Evolutionary conservation across 768 basidiomycete species (phyloP).

Genomic region (Agrocybe praecox): DNA sequence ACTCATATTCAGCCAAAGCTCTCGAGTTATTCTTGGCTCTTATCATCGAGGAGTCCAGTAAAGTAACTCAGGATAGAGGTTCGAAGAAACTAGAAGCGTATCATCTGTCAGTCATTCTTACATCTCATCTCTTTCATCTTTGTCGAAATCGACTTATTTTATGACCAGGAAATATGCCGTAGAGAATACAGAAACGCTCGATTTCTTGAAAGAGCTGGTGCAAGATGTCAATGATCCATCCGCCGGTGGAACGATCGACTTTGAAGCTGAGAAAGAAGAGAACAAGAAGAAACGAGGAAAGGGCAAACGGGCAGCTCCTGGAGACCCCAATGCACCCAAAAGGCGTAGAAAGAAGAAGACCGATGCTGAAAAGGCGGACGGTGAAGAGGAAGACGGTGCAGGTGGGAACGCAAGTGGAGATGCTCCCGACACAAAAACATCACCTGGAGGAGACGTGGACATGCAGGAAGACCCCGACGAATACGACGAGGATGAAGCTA

Average conservation of each 20-base stretch:
- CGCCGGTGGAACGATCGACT: constrained; percentile 75
- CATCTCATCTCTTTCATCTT: background rate
- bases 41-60: constrained; percentile 81
- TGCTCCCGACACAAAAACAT: constrained; percentile 16
- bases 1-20: constrained; percentile 75
- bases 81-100: constrained; percentile 91
- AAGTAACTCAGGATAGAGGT: constrained; percentile 76
- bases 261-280: constrained; percentile 62
- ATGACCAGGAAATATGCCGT: constrained; percentile 85
- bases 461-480: constrained; percentile 31
- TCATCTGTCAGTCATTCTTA: constrained; percentile 73
- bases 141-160: background rate
- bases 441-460: constrained; percentile 20
- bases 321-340: constrained; percentile 38
- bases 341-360: constrained; percentile 53
- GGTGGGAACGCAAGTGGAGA: constrained; percentile 27
- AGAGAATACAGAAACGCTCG: constrained; percentile 84
- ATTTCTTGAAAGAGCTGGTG: constrained; percentile 94
- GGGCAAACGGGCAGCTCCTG: constrained; percentile 42
- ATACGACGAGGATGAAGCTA: constrained; percentile 19
- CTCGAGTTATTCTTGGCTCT: constrained; percentile 89
- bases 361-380: constrained; percentile 32
- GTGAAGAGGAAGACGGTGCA: constrained; percentile 16
- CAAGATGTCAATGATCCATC: constrained; percentile 86
- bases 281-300: constrained; percentile 63